phyloP scores from a whole-genome alignment of 345 rosid genomes.

The Diplotaxis tenuifolia region DNA sequence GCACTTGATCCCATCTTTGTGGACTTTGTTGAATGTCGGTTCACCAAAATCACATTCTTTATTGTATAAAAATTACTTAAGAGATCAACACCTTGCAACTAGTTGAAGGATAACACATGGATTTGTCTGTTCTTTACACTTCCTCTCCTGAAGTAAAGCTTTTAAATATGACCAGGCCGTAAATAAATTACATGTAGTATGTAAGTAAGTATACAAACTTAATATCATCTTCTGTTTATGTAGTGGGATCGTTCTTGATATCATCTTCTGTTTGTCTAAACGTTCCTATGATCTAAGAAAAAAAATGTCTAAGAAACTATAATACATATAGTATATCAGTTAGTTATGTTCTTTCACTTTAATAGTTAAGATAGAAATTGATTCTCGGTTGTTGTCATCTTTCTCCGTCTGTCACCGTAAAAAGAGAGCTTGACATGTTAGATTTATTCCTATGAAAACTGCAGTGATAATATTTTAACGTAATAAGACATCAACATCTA shows the following conservation, averaged over 20 bases:
- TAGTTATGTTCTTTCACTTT: not conserved
- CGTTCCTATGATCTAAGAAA: conserved; percentile 51
- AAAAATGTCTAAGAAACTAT: not conserved
- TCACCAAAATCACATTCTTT: conserved; percentile 1
- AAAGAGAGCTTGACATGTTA: not conserved
- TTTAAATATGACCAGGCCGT: conserved; percentile 21
- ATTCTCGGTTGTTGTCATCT: not conserved
- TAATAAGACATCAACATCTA: not conserved
- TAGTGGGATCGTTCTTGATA: conserved; percentile 41
- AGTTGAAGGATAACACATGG: conserved; percentile 16
- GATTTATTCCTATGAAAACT: not conserved
- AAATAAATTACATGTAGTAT: conserved; percentile 16
- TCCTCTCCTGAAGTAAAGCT: not conserved
- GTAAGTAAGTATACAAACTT: conserved; percentile 25
- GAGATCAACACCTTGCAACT: conserved; percentile 7
- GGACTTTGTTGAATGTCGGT: conserved; percentile 24
- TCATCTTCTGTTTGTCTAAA: conserved; percentile 44
- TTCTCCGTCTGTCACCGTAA: not conserved
- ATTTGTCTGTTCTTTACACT: conserved; percentile 26
- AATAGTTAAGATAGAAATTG: not conserved
- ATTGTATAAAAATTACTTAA: not conserved
- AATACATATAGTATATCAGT: not conserved
- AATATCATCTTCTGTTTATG: conserved; percentile 41
- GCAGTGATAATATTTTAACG: not conserved
- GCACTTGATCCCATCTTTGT: conserved; percentile 37